A percentile compares a stretch with the other conserved stretches of the same genome.
Conservation (phyloP, 2,329 filamentous ascomycete genomes). For the Hymenoscyphus salicellus region DNA sequence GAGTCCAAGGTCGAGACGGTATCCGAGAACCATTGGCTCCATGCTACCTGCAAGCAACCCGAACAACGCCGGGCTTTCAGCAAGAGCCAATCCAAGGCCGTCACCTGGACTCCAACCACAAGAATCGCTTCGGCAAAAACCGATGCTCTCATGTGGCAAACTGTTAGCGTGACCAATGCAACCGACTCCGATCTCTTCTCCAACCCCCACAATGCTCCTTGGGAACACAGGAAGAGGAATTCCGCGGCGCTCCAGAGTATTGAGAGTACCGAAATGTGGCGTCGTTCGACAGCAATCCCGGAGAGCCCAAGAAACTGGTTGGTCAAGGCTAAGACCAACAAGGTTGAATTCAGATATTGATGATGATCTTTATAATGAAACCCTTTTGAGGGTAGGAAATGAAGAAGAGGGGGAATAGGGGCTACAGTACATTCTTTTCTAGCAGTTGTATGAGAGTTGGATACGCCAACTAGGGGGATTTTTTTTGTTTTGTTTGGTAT, state of each 20-base stretch:
- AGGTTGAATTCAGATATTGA: conserved; percentile 29
- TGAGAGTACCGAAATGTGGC: conserved; percentile 26
- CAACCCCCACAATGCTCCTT: conserved; percentile 20
- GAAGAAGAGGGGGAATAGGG: background rate
- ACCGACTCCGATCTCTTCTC: conserved; percentile 14
- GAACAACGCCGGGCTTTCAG: background rate
- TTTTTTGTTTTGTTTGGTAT: background rate
- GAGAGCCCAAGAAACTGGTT: conserved; percentile 27
- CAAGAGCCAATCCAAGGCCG: background rate
- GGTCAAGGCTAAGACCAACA: conserved; percentile 16
- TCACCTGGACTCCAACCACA: conserved; percentile 11
- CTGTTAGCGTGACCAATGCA: background rate
- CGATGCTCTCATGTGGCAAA: conserved; percentile 21
- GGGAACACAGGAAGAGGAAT: conserved; percentile 24
- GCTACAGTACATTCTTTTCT: background rate
- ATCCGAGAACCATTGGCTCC: conserved; percentile 19
- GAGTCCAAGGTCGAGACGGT: background rate
- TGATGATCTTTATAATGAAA: background rate
- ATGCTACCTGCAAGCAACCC: conserved; percentile 10
- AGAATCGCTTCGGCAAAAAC: conserved; percentile 1
- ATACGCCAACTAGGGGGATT: background rate
- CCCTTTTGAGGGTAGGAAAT: background rate
- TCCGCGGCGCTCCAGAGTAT: conserved; percentile 15
- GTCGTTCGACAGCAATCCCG: conserved; percentile 15
- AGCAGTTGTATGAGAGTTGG: background rate